Percentiles rank a stretch among this genome's conserved stretches.
These are phyloP conservation scores for Rosa persica DNA, from an alignment of 306 rosid species.

Conservation along the genomic window DNA sequence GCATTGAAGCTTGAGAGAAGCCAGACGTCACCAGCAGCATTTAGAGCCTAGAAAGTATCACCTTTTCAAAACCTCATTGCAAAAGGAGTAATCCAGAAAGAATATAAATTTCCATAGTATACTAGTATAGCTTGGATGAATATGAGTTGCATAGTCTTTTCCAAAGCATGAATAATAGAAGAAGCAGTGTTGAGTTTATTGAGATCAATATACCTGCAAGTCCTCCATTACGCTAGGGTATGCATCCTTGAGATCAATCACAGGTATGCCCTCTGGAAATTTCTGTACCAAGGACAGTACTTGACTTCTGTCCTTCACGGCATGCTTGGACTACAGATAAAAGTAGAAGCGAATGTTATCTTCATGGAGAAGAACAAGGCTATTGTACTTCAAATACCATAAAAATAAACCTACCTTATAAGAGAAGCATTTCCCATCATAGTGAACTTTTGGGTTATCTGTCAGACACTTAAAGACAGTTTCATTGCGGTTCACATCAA, in stretches of 20 bases:
- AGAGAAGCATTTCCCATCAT: slow-evolving; percentile 78
- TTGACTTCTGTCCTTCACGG: slow-evolving; percentile 64
- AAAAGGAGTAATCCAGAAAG: slow-evolving; percentile 8
- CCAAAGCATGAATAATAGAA: not conserved
- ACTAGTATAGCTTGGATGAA: not conserved
- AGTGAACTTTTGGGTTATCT: slow-evolving; percentile 74
- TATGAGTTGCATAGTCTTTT: not conserved
- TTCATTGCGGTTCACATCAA: slow-evolving; percentile 70
- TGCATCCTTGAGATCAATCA: slow-evolving; percentile 1
- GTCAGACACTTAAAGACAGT: slow-evolving; percentile 79
- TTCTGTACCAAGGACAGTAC: slow-evolving; percentile 65
- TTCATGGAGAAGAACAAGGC: not conserved
- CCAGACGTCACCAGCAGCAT: slow-evolving; percentile 86
- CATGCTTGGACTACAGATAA: slow-evolving; percentile 72
- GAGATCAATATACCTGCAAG: not conserved
- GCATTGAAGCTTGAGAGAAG: slow-evolving; percentile 87
- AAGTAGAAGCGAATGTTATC: slow-evolving; percentile 24
- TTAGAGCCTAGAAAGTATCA: slow-evolving; percentile 50
- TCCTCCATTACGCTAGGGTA: not conserved
- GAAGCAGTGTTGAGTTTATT: not conserved
- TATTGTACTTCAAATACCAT: slow-evolving; percentile 3
- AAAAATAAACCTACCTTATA: slow-evolving; percentile 62
- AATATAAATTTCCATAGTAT: too few species aligned
- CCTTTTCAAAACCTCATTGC: slow-evolving; percentile 21
- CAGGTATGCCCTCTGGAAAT: slow-evolving; percentile 58